Evolutionary conservation across 2,329 filamentous ascomycete genomes (phyloP).

Genomic region (Scedosporium dehoogii): DNA sequence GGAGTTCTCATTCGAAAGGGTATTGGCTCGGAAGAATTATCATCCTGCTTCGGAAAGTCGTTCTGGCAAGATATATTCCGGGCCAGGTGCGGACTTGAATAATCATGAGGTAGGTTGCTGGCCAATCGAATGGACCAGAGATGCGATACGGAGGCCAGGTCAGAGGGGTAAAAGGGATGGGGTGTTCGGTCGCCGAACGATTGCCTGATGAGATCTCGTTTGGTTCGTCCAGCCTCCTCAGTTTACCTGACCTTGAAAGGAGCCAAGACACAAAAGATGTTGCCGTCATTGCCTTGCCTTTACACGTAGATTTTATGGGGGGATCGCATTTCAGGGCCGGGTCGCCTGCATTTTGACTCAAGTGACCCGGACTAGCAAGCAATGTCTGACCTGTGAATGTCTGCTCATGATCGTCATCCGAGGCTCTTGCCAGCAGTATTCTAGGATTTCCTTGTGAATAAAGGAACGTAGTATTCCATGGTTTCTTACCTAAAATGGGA

Average conservation of each 20-base stretch:
- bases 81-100: not conserved
- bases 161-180: not conserved
- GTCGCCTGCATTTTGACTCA: not conserved
- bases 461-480: no score
- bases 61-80: not conserved
- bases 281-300: not conserved
- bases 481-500: no score
- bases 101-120: not conserved
- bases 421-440: no score
- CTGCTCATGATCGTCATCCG: no score
- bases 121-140: not conserved
- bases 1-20: not conserved
- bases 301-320: no score
- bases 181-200: not conserved
- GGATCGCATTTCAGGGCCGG: not conserved
- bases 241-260: not conserved
- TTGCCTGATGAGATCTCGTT: not conserved
- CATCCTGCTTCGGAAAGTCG: not conserved
- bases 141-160: not conserved
- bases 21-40: not conserved
- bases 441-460: no score
- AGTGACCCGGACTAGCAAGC: no score
- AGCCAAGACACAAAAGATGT: no score
- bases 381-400: no score
- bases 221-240: constrained; percentile 3